Conservation (phyloP, 176 grass and related monocot species). For the Oryza brachyantha region DNA sequence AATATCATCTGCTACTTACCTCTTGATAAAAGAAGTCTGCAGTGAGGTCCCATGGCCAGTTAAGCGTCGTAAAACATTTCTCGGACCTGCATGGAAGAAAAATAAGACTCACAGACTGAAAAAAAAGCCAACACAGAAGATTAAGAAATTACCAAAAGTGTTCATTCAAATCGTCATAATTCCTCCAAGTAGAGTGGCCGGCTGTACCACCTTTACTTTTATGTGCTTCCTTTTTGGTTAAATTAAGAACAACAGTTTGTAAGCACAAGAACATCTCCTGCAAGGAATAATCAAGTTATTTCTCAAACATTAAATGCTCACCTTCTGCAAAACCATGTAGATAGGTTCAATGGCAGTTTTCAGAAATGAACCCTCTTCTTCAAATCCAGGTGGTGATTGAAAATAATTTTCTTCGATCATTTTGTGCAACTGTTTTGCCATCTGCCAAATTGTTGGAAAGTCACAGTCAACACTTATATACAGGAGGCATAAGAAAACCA, state of each 20-base stretch:
- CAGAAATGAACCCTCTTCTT: slow-evolving; percentile 64
- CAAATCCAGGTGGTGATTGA: slow-evolving; percentile 34
- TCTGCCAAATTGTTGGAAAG: slow-evolving; percentile 44
- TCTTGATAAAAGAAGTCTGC: slow-evolving; percentile 51
- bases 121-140: slow-evolving; percentile 14
- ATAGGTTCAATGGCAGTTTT: slow-evolving; percentile 51
- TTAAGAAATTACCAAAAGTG: slow-evolving; percentile 54
- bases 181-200: slow-evolving; percentile 78
- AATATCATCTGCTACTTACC: slow-evolving; percentile 31
- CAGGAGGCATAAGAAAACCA: slow-evolving; percentile 2
- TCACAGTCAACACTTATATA: slow-evolving; percentile 2
- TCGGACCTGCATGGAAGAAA: slow-evolving; percentile 49
- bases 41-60: slow-evolving; percentile 42
- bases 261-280: slow-evolving; percentile 20
- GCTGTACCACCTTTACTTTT: slow-evolving; percentile 59
- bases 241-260: slow-evolving; percentile 30
- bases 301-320: slow-evolving; percentile 33
- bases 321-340: slow-evolving; percentile 57
- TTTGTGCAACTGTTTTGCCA: slow-evolving; percentile 48
- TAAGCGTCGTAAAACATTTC: slow-evolving; percentile 52
- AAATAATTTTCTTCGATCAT: slow-evolving; percentile 30
- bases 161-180: slow-evolving; percentile 80
- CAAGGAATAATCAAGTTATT: neutral
- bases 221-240: slow-evolving; percentile 53
- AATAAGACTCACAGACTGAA: neutral